Evolutionary conservation across 2,329 filamentous ascomycete genomes (phyloP).

Genomic region (Drechmeria coniospora): DNA sequence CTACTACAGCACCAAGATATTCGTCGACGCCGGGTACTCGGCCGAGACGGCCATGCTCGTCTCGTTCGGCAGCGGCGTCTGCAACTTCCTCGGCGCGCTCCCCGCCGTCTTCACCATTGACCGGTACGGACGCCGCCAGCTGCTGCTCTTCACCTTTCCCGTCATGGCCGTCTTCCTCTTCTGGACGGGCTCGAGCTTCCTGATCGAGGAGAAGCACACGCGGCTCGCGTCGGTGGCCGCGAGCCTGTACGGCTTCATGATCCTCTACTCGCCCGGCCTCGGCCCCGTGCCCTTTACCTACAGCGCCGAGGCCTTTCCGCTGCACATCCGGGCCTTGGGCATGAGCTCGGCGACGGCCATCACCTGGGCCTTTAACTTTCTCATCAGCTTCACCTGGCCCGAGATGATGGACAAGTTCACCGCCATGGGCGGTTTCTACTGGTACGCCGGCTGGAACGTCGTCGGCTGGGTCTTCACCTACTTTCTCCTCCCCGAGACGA

Average conservation of each 20-base stretch:
- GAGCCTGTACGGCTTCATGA: constrained; percentile 24
- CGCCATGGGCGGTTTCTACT: constrained; percentile 21
- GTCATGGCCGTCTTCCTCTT: constrained; percentile 40
- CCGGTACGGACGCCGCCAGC: constrained; percentile 38
- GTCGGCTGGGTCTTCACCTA: constrained; percentile 18
- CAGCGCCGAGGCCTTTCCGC: constrained; percentile 41
- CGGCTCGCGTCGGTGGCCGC: constrained; percentile 19
- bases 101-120: constrained; percentile 44
- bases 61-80: constrained; percentile 39
- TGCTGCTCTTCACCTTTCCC: constrained; percentile 42
- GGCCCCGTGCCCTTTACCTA: constrained; percentile 46
- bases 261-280: constrained; percentile 32
- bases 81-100: constrained; percentile 43
- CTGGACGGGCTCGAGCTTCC: constrained; percentile 35
- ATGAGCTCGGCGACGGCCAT: constrained; percentile 32
- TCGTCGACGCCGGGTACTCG: constrained; percentile 22
- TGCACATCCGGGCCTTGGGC: constrained; percentile 38
- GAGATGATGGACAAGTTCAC: constrained; percentile 9
- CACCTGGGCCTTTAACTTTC: constrained; percentile 24
- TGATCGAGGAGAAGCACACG: constrained; percentile 14
- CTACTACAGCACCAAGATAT: constrained; percentile 36
- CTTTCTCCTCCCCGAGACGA: constrained; percentile 20
- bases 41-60: constrained; percentile 30
- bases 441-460: constrained; percentile 22
- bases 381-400: constrained; percentile 21